These are phyloP conservation scores for Moricandia arvensis DNA, from an alignment of 345 rosid genomes.

Conservation along the genomic window DNA sequence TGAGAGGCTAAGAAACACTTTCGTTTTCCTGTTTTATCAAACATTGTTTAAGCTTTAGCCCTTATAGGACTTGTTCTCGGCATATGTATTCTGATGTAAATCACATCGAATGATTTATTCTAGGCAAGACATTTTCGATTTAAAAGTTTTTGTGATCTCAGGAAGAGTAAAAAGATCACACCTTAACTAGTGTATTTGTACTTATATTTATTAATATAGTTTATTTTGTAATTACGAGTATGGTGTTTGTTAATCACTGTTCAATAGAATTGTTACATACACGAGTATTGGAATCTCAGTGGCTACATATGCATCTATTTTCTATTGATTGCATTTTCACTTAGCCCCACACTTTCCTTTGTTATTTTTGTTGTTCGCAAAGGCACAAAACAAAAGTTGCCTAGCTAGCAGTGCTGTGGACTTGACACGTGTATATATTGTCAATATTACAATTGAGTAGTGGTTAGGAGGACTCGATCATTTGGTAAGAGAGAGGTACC, in stretches of 20 bases:
- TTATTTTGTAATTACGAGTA: neutral
- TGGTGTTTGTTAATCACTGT: neutral
- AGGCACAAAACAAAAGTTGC: constrained; percentile 6
- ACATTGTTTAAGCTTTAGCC: constrained; percentile 19
- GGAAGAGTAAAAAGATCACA: too few relatives aligned
- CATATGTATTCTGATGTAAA: constrained; percentile 32
- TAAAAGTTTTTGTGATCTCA: too few relatives aligned
- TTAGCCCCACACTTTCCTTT: neutral
- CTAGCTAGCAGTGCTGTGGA: neutral
- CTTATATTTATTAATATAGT: too few relatives aligned
- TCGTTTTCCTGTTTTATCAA: neutral
- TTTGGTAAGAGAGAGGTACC: constrained; percentile 33
- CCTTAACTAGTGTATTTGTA: too few relatives aligned
- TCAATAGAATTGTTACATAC: neutral
- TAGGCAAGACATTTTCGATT: constrained; percentile 4
- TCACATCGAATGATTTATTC: constrained; percentile 34
- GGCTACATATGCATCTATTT: neutral
- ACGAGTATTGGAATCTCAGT: neutral
- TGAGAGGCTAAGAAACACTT: neutral
- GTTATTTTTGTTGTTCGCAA: constrained; percentile 10
- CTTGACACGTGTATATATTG: neutral
- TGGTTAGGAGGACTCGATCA: constrained; percentile 28
- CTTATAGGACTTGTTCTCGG: neutral
- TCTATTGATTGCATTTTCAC: neutral
- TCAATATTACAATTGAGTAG: constrained; percentile 32